Percentiles rank a stretch among this genome's conserved stretches.
Evolutionary conservation across 2,329 filamentous ascomycete genomes (phyloP).

Genomic region (Rosellinia necatrix): DNA sequence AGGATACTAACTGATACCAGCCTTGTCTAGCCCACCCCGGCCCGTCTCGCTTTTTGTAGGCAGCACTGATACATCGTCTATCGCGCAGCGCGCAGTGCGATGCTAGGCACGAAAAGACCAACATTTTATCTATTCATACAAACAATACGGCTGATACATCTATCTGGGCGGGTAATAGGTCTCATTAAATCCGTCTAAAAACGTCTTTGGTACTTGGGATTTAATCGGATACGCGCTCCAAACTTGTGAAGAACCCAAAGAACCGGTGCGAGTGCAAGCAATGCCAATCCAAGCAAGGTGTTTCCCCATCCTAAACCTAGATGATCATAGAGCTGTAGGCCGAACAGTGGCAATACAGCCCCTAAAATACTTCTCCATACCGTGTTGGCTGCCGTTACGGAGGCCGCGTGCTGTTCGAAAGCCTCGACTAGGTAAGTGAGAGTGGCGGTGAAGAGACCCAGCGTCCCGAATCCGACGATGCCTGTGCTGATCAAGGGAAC

Average conservation of each 20-base stretch:
- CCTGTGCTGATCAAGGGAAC: constrained; percentile 51
- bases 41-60: no score
- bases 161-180: background rate
- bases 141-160: no score
- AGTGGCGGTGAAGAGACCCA: constrained; percentile 22
- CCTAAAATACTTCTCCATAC: constrained; percentile 52
- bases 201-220: background rate
- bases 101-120: no score
- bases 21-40: no score
- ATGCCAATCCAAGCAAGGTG: constrained; percentile 49
- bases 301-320: constrained; percentile 53
- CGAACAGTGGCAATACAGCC: constrained; percentile 53
- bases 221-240: background rate
- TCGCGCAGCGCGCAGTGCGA: no score
- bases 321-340: constrained; percentile 48
- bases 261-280: background rate
- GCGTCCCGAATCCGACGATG: constrained; percentile 44
- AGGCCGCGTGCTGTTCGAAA: constrained; percentile 18
- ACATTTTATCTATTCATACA: no score
- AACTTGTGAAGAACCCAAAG: background rate
- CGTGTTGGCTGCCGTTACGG: constrained; percentile 40
- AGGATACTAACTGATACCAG: no score
- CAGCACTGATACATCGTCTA: no score
- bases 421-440: constrained; percentile 12
- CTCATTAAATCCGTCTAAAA: background rate